Conservation (phyloP, 805 yeast genomes). For the Teunomyces stri region DNA sequence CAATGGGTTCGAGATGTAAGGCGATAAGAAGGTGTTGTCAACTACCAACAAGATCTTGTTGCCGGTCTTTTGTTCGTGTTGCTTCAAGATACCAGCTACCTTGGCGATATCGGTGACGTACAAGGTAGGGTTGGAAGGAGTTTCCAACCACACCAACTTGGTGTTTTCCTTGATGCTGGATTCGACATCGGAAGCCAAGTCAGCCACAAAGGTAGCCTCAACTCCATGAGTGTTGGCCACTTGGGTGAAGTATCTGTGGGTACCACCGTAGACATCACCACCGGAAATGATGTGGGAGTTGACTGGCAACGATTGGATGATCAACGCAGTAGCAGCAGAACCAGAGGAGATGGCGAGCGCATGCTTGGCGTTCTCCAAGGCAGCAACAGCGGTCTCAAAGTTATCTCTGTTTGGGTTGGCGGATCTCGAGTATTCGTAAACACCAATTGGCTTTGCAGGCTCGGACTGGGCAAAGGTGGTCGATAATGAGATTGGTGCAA, state of each 20-base stretch:
- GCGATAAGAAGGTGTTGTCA: constrained; percentile 86
- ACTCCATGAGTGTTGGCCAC: constrained; percentile 82
- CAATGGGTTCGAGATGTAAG: constrained; percentile 83
- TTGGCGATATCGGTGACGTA: constrained; percentile 70
- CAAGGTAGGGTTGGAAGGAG: constrained; percentile 87
- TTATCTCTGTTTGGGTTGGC: constrained; percentile 84
- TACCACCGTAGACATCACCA: constrained; percentile 90
- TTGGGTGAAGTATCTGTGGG: constrained; percentile 85
- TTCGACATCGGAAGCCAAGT: constrained; percentile 59
- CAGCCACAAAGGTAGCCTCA: constrained; percentile 61
- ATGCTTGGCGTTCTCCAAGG: constrained; percentile 71
- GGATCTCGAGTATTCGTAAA: constrained; percentile 80
- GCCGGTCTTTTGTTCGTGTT: constrained; percentile 43
- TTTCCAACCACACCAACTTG: constrained; percentile 80
- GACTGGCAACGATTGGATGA: constrained; percentile 69
- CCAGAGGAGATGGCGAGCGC: constrained; percentile 85
- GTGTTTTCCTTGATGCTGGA: constrained; percentile 58
- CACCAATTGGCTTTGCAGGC: constrained; percentile 76
- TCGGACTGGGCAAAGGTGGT: constrained; percentile 81
- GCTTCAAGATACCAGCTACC: constrained; percentile 55
- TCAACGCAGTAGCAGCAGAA: constrained; percentile 76
- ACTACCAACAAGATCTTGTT: constrained; percentile 64
- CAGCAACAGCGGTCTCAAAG: constrained; percentile 75
- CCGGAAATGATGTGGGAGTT: constrained; percentile 74
- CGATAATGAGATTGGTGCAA: constrained; percentile 77